Base-by-base conservation (phyloP, 129 eudicot species). In the Flaveria brownii region DNA sequence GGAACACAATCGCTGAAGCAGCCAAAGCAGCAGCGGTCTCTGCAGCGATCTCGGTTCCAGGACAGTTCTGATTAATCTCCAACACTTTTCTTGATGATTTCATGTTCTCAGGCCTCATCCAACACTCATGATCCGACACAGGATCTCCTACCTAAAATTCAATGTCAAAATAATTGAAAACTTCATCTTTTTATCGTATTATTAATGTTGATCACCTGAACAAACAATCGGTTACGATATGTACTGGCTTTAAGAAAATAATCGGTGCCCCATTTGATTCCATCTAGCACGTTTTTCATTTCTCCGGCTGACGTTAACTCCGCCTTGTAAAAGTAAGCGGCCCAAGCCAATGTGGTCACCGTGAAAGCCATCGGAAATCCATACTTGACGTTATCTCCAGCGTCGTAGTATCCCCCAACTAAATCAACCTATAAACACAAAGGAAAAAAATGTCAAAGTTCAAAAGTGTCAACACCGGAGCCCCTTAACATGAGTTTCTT, bases 341-440 rank as follows among this genome's bases (percentile, higher is more conserved):
- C 90, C 98, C 96, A 90, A 3, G 98, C 82, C 70, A 92, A 73
- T 1, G 98, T 92, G 59, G 98, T 88, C 14, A 90, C 75, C 9
- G 98, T 92, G 80, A 92, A 92, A 2, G 96, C 98, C 96, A 92
- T 86, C 5, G 98, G 98, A 20, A 90, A 75, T 1, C 98, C 98
- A 61, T 81, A 92, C 56, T 92, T 92, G 5, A 92, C 96, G 67
- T 92, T 92, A 79, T 92, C 98, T 23, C 98, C 98, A 22, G 98
- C 98, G 65, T 92, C 98, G 71, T 92, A 92, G 79, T 92, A 92
- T 82, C 98, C 98, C 36, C 98, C 98, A 9, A 78, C 92, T 70
- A 92, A 81, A 72, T 92, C 92, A 83, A 92, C 93, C 98, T 89
- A 80, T 47, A 60, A 23, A 50, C 36, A 60, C 4, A 14, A 45